Conservation (phyloP, 164 flowering plant species). For the Aristolochia contorta region DNA sequence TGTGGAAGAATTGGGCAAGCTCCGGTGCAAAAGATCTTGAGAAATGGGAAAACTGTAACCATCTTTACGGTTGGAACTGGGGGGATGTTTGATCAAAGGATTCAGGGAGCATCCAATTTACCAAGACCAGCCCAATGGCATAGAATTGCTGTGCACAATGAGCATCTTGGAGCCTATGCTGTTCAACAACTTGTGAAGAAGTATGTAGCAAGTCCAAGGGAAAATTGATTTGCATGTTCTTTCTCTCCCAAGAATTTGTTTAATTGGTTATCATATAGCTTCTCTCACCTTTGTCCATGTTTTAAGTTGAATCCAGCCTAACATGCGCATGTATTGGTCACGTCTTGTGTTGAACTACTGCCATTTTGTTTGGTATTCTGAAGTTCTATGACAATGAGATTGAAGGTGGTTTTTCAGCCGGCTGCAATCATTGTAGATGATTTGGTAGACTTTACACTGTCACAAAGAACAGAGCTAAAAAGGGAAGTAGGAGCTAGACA, state of each 20-base stretch:
- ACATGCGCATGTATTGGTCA: not conserved
- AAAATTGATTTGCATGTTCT: not conserved
- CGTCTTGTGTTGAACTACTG: too few relatives aligned
- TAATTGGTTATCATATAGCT: too few relatives aligned
- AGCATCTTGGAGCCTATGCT: conserved; percentile 63
- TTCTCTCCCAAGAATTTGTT: not conserved
- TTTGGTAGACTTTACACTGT: too few relatives aligned
- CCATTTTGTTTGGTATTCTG: too few relatives aligned
- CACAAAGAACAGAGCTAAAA: too few relatives aligned
- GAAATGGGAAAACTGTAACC: conserved; percentile 81
- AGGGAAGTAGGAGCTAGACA: too few relatives aligned
- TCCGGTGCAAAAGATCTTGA: conserved; percentile 87
- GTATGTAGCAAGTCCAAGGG: conserved; percentile 21
- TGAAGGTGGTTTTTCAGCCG: too few relatives aligned
- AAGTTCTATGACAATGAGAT: too few relatives aligned
- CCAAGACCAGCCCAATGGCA: conserved; percentile 97
- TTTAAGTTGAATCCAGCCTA: not conserved
- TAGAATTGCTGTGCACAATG: conserved; percentile 85
- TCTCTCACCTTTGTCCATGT: too few relatives aligned
- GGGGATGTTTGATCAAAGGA: conserved; percentile 89
- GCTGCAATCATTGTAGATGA: too few relatives aligned
- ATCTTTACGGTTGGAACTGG: conserved; percentile 93
- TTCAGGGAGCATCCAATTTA: conserved; percentile 28
- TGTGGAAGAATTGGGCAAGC: conserved; percentile 89
- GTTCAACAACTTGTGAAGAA: conserved; percentile 74